Conservation (phyloP, 345 rosid species). For the Euclidium syriacum region DNA sequence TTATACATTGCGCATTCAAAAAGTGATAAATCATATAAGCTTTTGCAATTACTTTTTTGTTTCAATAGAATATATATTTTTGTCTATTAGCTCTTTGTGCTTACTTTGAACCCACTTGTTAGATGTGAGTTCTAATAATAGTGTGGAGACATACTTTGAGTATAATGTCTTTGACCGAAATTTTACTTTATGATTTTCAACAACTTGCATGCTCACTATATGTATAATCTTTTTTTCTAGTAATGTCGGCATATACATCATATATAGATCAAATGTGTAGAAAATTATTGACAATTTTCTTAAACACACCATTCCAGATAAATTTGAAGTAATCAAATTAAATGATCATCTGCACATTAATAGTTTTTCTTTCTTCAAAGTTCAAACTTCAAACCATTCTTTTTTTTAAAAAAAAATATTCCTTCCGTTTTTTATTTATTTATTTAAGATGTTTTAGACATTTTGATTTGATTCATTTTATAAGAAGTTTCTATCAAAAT, state of each 20-base stretch:
- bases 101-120: slow-evolving; percentile 24
- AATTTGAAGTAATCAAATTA: not conserved
- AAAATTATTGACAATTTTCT: not conserved
- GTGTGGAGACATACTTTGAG: slow-evolving; percentile 9
- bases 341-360: not conserved
- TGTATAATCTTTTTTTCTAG: not conserved
- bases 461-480: no score
- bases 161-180: slow-evolving; percentile 20
- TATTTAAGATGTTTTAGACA: no score
- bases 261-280: not conserved
- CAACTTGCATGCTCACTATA: not conserved
- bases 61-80: not conserved
- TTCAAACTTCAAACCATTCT: not conserved
- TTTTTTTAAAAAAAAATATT: not conserved
- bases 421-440: no score
- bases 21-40: no score
- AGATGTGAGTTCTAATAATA: slow-evolving; percentile 7
- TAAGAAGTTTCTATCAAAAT: no score
- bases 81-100: slow-evolving; percentile 9
- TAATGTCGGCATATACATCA: not conserved
- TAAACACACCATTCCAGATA: not conserved
- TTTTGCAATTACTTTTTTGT: not conserved
- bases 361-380: not conserved
- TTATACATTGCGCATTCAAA: no score
- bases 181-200: slow-evolving; percentile 10